These are phyloP conservation scores for Gyromitra esculenta DNA, from an alignment of 2,329 filamentous ascomycete species.

Conservation along the genomic window DNA sequence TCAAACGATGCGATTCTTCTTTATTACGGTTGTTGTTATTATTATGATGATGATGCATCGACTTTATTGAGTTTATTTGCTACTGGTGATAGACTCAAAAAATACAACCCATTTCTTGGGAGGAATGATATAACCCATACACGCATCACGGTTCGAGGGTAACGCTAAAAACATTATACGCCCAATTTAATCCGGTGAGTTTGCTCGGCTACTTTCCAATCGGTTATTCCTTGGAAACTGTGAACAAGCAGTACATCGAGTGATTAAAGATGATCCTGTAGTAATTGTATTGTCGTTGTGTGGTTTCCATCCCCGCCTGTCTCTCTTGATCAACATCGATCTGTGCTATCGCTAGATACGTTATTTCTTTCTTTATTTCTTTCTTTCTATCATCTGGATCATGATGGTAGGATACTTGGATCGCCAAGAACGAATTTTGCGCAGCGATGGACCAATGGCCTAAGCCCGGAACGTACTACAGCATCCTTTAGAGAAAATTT, in stretches of 20 bases:
- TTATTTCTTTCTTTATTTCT: neutral
- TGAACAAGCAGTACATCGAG: constrained; percentile 1
- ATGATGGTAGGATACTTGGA: neutral
- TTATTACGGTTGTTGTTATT: neutral
- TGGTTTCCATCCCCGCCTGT: neutral
- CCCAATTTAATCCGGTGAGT: no score
- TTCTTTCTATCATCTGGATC: neutral
- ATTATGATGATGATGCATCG: neutral
- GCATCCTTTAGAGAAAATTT: neutral
- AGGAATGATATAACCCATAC: neutral
- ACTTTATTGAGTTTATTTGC: neutral
- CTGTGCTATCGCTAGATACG: neutral
- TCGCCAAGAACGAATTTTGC: neutral
- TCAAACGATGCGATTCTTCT: neutral
- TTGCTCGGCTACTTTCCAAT: neutral
- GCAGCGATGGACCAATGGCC: neutral
- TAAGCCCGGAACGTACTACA: neutral
- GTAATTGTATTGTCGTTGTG: neutral
- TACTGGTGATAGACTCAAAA: neutral
- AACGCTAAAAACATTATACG: no score
- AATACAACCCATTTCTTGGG: neutral
- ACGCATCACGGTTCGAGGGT: no score
- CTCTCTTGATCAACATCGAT: neutral
- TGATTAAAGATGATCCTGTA: neutral
- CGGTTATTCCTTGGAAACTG: neutral